Conservation (phyloP, 345 rosid species). For the Isatis tinctoria region DNA sequence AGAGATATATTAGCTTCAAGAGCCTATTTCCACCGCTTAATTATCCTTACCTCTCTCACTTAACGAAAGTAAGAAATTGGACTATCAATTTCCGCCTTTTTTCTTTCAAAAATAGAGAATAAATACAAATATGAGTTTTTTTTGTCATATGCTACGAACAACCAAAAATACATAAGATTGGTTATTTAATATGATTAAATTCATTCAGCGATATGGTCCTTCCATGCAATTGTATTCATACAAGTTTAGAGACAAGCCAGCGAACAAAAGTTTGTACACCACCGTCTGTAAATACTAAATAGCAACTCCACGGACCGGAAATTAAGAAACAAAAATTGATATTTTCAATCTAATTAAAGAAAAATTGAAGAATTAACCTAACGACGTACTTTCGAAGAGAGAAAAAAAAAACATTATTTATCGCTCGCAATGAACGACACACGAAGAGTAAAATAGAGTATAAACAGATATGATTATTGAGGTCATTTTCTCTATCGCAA, state of each 20-base stretch:
- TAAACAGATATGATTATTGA: conserved; percentile 3
- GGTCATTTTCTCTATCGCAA: not conserved
- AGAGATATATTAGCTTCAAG: not conserved
- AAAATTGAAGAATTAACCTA: not conserved
- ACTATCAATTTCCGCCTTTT: not conserved
- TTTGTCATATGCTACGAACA: conserved; percentile 10
- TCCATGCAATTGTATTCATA: conserved; percentile 22
- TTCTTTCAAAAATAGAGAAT: not conserved
- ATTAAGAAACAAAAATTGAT: not conserved
- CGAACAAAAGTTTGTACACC: conserved; percentile 22
- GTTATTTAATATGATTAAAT: not conserved
- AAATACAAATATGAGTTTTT: not conserved
- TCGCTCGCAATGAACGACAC: not conserved
- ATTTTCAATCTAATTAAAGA: not conserved
- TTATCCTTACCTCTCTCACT: not conserved
- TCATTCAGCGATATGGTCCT: conserved; percentile 27
- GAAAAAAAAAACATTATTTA: not conserved
- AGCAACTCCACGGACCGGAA: conserved; percentile 20
- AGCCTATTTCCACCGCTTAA: not conserved
- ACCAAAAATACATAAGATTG: conserved; percentile 1
- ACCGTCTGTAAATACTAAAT: conserved; percentile 29
- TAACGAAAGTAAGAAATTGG: not conserved
- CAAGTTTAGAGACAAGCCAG: conserved; percentile 27
- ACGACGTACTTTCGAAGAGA: not conserved
- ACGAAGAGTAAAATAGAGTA: not conserved